Evolutionary conservation across 2,329 filamentous ascomycete genomes (phyloP).

Genomic region (Sclerotinia borealis): DNA sequence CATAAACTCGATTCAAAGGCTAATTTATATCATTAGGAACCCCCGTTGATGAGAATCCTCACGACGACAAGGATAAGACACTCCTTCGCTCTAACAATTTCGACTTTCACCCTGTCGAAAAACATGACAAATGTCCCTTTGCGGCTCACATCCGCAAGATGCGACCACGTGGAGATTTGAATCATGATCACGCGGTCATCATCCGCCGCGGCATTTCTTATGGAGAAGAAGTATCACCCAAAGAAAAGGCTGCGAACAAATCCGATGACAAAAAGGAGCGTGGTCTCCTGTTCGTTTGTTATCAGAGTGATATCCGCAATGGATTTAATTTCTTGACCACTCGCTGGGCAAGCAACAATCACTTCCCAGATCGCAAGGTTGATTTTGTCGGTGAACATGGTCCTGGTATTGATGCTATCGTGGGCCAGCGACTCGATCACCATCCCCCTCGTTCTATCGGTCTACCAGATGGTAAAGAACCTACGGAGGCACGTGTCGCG

Average conservation of each 20-base stretch:
- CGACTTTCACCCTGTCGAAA: slow-evolving; percentile 19
- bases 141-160: slow-evolving; percentile 44
- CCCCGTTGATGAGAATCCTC: neutral
- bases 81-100: slow-evolving; percentile 30
- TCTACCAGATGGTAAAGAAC: slow-evolving; percentile 20
- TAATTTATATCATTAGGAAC: neutral
- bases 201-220: slow-evolving; percentile 42
- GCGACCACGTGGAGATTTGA: slow-evolving; percentile 35
- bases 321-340: slow-evolving; percentile 31
- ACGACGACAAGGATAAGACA: slow-evolving; percentile 11
- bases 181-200: slow-evolving; percentile 33
- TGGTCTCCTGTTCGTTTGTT: slow-evolving; percentile 41
- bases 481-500: slow-evolving; percentile 22
- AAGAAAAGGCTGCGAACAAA: slow-evolving; percentile 30
- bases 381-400: slow-evolving; percentile 13
- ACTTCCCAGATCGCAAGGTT: slow-evolving; percentile 20
- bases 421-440: slow-evolving; percentile 29
- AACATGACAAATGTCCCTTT: slow-evolving; percentile 39
- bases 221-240: slow-evolving; percentile 34
- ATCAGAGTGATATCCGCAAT: slow-evolving; percentile 38
- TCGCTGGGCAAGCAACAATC: slow-evolving; percentile 23
- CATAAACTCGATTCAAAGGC: neutral
- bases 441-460: slow-evolving; percentile 22
- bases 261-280: slow-evolving; percentile 30
- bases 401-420: slow-evolving; percentile 35